Conservation (phyloP, 2,329 filamentous ascomycete genomes). For the Tolypocladium tundrense region DNA sequence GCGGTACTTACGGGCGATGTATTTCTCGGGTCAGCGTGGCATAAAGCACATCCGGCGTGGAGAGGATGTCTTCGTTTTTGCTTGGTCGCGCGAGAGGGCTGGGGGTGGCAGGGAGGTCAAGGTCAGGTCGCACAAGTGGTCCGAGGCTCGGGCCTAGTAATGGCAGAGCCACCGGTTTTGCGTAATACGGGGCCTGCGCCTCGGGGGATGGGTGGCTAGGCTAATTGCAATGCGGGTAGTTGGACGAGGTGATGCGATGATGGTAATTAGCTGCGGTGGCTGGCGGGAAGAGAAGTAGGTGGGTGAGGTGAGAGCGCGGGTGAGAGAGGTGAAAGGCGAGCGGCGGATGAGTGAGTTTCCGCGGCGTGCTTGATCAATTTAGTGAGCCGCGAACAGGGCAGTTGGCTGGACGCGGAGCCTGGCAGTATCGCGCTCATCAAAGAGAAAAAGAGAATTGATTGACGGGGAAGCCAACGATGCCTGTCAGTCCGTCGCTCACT, state of each 20-base stretch:
- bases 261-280: constrained; percentile 2
- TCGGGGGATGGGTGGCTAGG: constrained; percentile 1
- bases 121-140: constrained; percentile 12
- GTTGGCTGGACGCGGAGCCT: not conserved
- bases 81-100: constrained; percentile 9
- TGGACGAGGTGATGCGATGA: constrained; percentile 1
- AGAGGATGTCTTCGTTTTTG: constrained; percentile 8
- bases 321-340: not conserved
- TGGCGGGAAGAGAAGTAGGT: not conserved
- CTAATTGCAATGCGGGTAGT: constrained; percentile 2
- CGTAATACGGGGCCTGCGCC: constrained; percentile 12
- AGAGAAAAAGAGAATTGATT: not conserved
- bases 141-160: constrained; percentile 9
- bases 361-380: not conserved
- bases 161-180: constrained; percentile 11
- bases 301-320: not conserved
- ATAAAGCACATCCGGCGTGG: constrained; percentile 13
- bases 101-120: constrained; percentile 8
- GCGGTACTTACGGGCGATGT: constrained; percentile 9
- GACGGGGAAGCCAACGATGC: not conserved
- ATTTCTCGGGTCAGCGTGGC: constrained; percentile 17
- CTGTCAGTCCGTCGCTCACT: not conserved
- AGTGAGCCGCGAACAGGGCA: not conserved
- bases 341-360: not conserved
- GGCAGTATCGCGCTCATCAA: not conserved